Percentiles rank a stretch among this genome's conserved stretches.
Evolutionary conservation across 1,139 yeast species (phyloP).

Genomic region (Candida sp.): DNA sequence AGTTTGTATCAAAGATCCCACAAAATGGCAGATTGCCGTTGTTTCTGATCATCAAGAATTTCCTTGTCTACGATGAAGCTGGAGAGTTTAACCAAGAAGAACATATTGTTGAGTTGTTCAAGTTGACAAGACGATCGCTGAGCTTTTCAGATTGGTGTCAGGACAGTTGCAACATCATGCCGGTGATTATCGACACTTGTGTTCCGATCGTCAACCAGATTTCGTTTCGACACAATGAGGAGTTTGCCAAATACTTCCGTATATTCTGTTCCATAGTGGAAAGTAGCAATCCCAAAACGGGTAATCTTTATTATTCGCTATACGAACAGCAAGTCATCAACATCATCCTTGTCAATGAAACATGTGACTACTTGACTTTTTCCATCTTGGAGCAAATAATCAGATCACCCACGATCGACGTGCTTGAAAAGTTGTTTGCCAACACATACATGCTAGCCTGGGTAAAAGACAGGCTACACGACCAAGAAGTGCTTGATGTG

Average conservation of each 20-base stretch:
- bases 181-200: slow-evolving; percentile 4
- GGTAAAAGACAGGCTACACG: background rate
- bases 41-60: slow-evolving; percentile 6
- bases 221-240: slow-evolving; percentile 1
- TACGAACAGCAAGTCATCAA: slow-evolving; percentile 14
- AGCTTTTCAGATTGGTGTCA: slow-evolving; percentile 9
- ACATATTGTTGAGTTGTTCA: slow-evolving; percentile 9
- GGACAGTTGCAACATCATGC: slow-evolving; percentile 4
- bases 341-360: slow-evolving; percentile 8
- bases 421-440: slow-evolving; percentile 5
- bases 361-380: slow-evolving; percentile 5
- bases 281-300: slow-evolving; percentile 6
- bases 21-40: slow-evolving; percentile 5
- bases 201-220: background rate
- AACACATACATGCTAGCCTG: slow-evolving; percentile 5
- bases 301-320: slow-evolving; percentile 5
- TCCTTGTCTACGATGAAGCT: slow-evolving; percentile 1
- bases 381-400: slow-evolving; percentile 5
- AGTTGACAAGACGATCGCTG: slow-evolving; percentile 9
- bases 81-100: slow-evolving; percentile 5
- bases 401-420: background rate
- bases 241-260: slow-evolving; percentile 6
- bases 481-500: slow-evolving; percentile 1
- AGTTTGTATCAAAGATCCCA: slow-evolving; percentile 1
- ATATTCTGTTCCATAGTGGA: slow-evolving; percentile 9